These are phyloP conservation scores for Botryotinia globosa DNA, from an alignment of 2,329 filamentous ascomycete species.

Conservation along the genomic window DNA sequence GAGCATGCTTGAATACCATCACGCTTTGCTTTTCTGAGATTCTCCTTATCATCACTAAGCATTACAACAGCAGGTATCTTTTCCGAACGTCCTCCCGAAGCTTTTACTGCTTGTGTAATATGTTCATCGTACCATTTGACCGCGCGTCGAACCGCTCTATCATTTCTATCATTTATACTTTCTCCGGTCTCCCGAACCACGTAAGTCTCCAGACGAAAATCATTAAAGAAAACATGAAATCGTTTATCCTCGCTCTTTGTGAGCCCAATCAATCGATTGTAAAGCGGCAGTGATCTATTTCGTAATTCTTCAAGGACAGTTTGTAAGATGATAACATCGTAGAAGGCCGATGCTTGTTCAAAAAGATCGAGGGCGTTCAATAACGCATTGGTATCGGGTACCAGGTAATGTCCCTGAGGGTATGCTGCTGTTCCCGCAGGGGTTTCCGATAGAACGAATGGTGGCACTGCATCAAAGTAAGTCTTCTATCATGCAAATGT, in stretches of 20 bases:
- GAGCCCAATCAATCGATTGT: constrained; percentile 85
- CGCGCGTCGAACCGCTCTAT: constrained; percentile 81
- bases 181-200: constrained; percentile 72
- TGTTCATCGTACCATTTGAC: constrained; percentile 90
- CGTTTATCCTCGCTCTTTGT: constrained; percentile 96
- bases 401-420: constrained; percentile 85
- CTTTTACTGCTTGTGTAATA: constrained; percentile 60
- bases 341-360: constrained; percentile 86
- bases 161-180: constrained; percentile 94
- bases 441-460: constrained; percentile 84
- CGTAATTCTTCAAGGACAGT: constrained; percentile 95
- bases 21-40: constrained; percentile 74
- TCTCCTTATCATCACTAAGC: constrained; percentile 89
- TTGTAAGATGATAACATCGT: constrained; percentile 94
- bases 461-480: constrained; percentile 53
- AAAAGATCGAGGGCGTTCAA: constrained; percentile 97
- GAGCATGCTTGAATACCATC: constrained; percentile 70
- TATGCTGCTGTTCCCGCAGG: constrained; percentile 81
- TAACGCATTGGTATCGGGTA: constrained; percentile 95
- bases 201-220: constrained; percentile 91
- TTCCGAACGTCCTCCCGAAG: constrained; percentile 48
- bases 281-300: constrained; percentile 88
- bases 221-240: constrained; percentile 99
- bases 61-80: constrained; percentile 78
- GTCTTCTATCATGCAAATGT: background rate